Percentiles rank a stretch among this genome's conserved stretches.
phyloP scores from a whole-genome alignment of 2,329 filamentous ascomycete genomes.

The Colletotrichum kahawae region DNA sequence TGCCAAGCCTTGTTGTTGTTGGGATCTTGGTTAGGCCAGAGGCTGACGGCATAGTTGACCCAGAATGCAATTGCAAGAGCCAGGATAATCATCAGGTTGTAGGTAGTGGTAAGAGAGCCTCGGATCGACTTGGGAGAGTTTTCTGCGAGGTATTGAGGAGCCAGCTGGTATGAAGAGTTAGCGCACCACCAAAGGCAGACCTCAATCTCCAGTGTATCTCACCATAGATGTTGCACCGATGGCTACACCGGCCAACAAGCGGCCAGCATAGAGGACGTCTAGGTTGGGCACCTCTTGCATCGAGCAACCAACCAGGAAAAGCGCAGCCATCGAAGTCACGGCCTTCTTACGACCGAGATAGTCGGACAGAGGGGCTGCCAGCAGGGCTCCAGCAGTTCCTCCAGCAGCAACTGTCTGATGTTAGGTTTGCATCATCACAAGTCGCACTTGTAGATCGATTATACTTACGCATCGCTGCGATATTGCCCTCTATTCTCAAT shows the following conservation, averaged over 20 bases:
- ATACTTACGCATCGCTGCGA: constrained; percentile 35
- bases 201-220: neutral
- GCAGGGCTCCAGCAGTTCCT: constrained; percentile 38
- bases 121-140: constrained; percentile 44
- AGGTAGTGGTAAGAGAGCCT: constrained; percentile 43
- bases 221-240: constrained; percentile 39
- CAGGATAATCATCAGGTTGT: constrained; percentile 43
- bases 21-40: constrained; percentile 30
- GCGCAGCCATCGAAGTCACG: constrained; percentile 32
- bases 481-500: constrained; percentile 28
- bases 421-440: neutral
- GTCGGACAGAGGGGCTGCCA: constrained; percentile 40
- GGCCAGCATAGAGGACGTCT: constrained; percentile 38
- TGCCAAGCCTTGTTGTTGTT: constrained; percentile 38
- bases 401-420: constrained; percentile 34
- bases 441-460: neutral
- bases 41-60: constrained; percentile 32
- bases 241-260: constrained; percentile 38
- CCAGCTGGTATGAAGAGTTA: constrained; percentile 24
- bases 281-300: constrained; percentile 41
- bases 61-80: constrained; percentile 38
- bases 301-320: constrained; percentile 37
- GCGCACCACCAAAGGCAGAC: neutral
- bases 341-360: constrained; percentile 40
- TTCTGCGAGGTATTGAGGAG: constrained; percentile 45